Percentiles rank a stretch among this genome's conserved stretches.
These are phyloP conservation scores for Corymbia maculata DNA, from an alignment of 345 rosid species.

Conservation along the genomic window DNA sequence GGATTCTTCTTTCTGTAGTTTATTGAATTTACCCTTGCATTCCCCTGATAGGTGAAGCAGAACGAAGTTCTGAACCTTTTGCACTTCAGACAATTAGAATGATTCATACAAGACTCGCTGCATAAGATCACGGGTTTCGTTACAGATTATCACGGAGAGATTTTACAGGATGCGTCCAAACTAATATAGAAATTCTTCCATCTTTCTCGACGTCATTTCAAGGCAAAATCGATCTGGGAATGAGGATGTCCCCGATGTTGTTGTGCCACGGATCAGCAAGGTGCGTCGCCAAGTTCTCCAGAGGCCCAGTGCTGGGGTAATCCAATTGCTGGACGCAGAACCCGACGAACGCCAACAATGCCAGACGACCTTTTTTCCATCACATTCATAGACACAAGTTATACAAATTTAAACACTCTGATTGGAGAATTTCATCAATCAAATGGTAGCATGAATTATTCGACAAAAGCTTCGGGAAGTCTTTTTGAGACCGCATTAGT, in stretches of 20 bases:
- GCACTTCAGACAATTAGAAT: neutral
- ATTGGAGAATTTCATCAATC: too few species aligned
- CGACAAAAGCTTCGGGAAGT: neutral
- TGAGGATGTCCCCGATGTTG: conserved; percentile 69
- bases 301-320: conserved; percentile 93
- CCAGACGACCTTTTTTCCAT: conserved; percentile 59
- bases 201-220: neutral
- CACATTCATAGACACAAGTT: neutral
- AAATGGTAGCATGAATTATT: neutral
- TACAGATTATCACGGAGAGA: conserved; percentile 6
- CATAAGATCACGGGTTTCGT: neutral
- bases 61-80: neutral
- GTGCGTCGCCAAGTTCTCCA: conserved; percentile 96
- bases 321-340: conserved; percentile 95
- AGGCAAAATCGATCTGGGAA: neutral
- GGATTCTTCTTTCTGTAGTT: neutral
- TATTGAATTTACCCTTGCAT: neutral
- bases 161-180: conserved; percentile 12
- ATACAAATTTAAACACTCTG: too few species aligned
- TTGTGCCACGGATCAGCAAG: conserved; percentile 99
- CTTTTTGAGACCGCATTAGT: neutral
- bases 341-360: conserved; percentile 87
- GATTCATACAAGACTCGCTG: neutral
- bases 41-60: neutral
- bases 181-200: neutral